Percentiles rank a stretch among this genome's conserved stretches.
Evolutionary conservation across 225 moss, liverwort and hornwort species (phyloP).

Genomic region (Antitrichia curtipendula): DNA sequence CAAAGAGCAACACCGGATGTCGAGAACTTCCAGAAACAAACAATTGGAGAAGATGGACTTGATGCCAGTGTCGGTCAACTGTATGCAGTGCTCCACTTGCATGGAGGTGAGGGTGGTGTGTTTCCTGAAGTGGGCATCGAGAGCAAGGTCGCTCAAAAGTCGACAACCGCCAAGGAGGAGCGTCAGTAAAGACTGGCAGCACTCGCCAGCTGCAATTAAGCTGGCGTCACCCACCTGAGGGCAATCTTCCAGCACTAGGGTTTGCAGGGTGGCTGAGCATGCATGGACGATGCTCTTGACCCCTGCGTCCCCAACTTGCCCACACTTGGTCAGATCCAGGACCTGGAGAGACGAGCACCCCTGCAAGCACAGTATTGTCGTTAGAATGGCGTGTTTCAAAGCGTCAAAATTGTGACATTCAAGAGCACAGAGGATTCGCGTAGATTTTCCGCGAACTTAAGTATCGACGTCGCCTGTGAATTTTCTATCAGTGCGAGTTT

Average conservation of each 20-base stretch:
- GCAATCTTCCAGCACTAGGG: slow-evolving; percentile 23
- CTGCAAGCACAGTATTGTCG: not conserved
- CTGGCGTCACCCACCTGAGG: slow-evolving; percentile 7
- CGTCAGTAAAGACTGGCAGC: slow-evolving; percentile 4
- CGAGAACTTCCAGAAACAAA: not conserved
- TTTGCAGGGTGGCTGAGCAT: not conserved
- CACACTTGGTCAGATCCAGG: slow-evolving; percentile 22
- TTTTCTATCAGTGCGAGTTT: not conserved
- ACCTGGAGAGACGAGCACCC: slow-evolving; percentile 13
- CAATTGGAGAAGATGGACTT: slow-evolving; percentile 3
- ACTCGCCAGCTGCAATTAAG: slow-evolving; percentile 2
- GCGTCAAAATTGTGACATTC: not conserved
- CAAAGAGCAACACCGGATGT: slow-evolving; percentile 13
- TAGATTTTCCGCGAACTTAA: not conserved
- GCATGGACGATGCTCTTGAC: not conserved
- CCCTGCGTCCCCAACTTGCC: slow-evolving; percentile 6
- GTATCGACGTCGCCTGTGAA: not conserved
- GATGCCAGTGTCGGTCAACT: slow-evolving; percentile 16
- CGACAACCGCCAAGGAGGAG: slow-evolving; percentile 16
- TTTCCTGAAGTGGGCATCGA: slow-evolving; percentile 2
- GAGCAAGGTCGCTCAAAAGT: slow-evolving; percentile 9
- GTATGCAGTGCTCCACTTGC: slow-evolving; percentile 12
- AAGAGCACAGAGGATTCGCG: not conserved
- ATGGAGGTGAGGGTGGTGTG: not conserved
- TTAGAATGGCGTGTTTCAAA: not conserved